A percentile compares a stretch with the other conserved stretches of the same genome.
phyloP scores from a whole-genome alignment of 2,329 filamentous ascomycete genomes.

The Sporothrix humicola region DNA sequence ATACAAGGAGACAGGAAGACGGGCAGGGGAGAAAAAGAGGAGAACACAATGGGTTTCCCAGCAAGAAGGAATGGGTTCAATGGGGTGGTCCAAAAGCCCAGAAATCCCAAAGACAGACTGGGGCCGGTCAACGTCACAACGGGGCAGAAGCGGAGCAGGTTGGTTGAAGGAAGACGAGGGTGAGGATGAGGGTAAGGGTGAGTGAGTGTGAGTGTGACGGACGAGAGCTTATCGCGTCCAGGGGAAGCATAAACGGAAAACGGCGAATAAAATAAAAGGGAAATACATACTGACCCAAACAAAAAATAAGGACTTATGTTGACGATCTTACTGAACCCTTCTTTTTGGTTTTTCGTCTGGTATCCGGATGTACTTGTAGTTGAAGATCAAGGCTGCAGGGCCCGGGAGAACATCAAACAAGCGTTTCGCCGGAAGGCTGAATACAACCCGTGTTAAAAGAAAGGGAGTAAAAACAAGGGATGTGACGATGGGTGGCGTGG shows the following conservation, averaged over 20 bases:
- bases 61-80: background rate
- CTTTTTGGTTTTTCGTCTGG: background rate
- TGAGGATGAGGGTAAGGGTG: no score
- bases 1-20: background rate
- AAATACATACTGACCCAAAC: background rate
- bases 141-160: slow-evolving; percentile 26
- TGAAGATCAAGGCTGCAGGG: slow-evolving; percentile 8
- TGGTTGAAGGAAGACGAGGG: slow-evolving; percentile 8
- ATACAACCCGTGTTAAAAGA: background rate
- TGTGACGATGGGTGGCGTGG: background rate
- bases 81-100: background rate
- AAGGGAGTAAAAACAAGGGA: background rate
- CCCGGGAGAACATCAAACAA: slow-evolving; percentile 26
- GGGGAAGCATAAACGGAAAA: slow-evolving; percentile 8
- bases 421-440: slow-evolving; percentile 27
- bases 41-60: background rate
- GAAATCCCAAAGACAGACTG: background rate
- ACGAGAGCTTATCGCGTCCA: background rate
- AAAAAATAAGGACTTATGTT: no score
- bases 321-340: background rate
- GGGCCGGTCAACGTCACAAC: slow-evolving; percentile 24
- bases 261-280: background rate
- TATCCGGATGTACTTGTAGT: background rate
- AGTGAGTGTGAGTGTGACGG: background rate
- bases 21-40: background rate